Evolutionary conservation across 2,329 filamentous ascomycete genomes (phyloP).

Genomic region (Pseudopithomyces chartarum): DNA sequence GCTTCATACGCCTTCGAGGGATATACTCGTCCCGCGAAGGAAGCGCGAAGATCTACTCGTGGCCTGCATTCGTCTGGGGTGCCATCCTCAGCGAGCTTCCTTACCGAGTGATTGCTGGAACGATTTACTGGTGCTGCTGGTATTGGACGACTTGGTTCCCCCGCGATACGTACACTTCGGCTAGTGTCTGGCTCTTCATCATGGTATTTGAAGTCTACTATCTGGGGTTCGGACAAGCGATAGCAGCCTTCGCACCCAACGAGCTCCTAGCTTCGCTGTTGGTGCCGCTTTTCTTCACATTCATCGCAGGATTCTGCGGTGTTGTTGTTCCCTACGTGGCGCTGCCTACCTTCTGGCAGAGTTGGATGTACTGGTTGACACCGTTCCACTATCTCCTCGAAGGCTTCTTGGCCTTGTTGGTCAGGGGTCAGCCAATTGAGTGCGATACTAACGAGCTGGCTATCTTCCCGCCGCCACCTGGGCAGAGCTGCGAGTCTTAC

Average conservation of each 20-base stretch:
- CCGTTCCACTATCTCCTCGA: slow-evolving; percentile 72
- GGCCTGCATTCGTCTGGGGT: slow-evolving; percentile 71
- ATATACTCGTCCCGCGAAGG: slow-evolving; percentile 75
- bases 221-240: slow-evolving; percentile 68
- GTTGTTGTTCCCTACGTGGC: slow-evolving; percentile 70
- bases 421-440: slow-evolving; percentile 59
- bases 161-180: slow-evolving; percentile 61
- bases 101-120: slow-evolving; percentile 68
- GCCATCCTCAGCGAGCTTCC: slow-evolving; percentile 72
- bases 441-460: slow-evolving; percentile 65
- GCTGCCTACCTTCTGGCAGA: slow-evolving; percentile 69
- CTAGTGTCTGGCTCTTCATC: slow-evolving; percentile 67
- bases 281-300: slow-evolving; percentile 72
- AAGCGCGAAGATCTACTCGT: slow-evolving; percentile 80
- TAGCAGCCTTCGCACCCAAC: slow-evolving; percentile 70
- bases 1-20: slow-evolving; percentile 67
- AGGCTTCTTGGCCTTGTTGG: slow-evolving; percentile 62
- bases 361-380: slow-evolving; percentile 58
- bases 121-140: slow-evolving; percentile 62
- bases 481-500: slow-evolving; percentile 66
- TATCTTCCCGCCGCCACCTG: slow-evolving; percentile 63
- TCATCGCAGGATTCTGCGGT: slow-evolving; percentile 66
- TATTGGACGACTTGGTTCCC: slow-evolving; percentile 61
- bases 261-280: slow-evolving; percentile 68
- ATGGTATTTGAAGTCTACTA: slow-evolving; percentile 71